Evolutionary conservation across 805 yeast species (phyloP), one percentile per base, ranked within the genome.

Genomic region (Saccharomyces paradoxus): DNA sequence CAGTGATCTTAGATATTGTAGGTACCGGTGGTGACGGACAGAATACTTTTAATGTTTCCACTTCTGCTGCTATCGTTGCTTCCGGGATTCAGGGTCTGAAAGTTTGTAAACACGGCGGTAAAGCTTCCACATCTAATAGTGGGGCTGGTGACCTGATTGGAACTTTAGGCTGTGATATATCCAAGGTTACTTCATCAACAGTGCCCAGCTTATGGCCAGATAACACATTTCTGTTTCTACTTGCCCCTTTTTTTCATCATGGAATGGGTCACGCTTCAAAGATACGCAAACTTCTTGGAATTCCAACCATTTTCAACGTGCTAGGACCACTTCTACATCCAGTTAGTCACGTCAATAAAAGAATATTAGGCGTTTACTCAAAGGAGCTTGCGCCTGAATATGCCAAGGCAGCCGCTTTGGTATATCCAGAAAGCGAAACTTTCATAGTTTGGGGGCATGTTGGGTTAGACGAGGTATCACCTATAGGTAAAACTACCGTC

Each of bases 11-110:
- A 27, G 99, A 94, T 69, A 88, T 94, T 30, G 99, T 94, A 5
- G 99, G 99, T 1, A 94, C 99, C 0, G 99, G 99, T 28, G 99
- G 99, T 14, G 99, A 94, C 67, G 97, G 97, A 1, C 96, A 94
- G 66, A 86, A 94, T 67, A 94, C 99, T 0, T 94, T 94, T 74
- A 94, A 94, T 63, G 99, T 94, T 2, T 86, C 96, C 14, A 94
- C 99, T 0, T 88, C 97, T 2, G 77, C 97, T 1, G 97, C 97
- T 0, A 89, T 94, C 50, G 90, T 94, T 2, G 94, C 90, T 0
- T 89, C 98, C 0, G 99, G 99, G 7, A 86, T 89, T 76, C 62
- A 67, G 4, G 79, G 81, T 4, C 53, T 92, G 46, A 79, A 81
- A 24, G 85, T 94, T 17, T 88, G 96, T 66, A 94, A 94, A 58